Evolutionary conservation across 495 filamentous ascomycete species (phyloP), one percentile per base, ranked within the genome.

Genomic region (Glonium stellatum): DNA sequence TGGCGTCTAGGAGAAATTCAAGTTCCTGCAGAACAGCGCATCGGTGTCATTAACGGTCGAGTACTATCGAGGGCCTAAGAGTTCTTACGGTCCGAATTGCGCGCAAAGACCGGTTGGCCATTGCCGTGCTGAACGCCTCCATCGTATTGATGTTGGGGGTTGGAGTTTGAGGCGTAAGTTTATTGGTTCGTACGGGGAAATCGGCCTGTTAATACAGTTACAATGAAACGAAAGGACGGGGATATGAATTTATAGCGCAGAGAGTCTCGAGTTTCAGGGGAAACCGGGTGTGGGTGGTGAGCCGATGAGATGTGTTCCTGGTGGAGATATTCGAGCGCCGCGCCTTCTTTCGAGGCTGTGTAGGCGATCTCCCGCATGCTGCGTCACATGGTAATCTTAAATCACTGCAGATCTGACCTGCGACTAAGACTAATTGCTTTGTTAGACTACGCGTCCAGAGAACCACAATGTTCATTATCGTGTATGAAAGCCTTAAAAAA

Each of bases 1-100:
- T 80, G 58, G 85, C 79, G 68, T 96, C 91, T 60, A 86, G 80
- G 56, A 98, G 87, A 62, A 85, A 87, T 69, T 96, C 92, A 56
- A 98, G 89, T 74, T 98, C 93, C 92, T 96, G 60, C 15, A 59
- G 47, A 31, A 44, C 25, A 57, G 47, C 4, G 25, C 19, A 6
- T 4, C 31, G 48, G 25, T 11, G 46, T 22, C 6, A 23, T 27
- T 51, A 8, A 31, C 13, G 10, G 1, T 51, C 48, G 23, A 51
- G 15, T 22, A 23, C 13, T 5, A 15, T 51, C 19, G 48, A 27
- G 15, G 2, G 11, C 44, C 5, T 9, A 23, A 50, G 12, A 47
- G 59, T 48, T 69, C 81, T 72, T 77, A 90, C 90, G 68, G 86
- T 87, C 73, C 89, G 90, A 78, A 96, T 89, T 50, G 80, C 85